phyloP scores from a whole-genome alignment of 306 rosid species.

The Macrotyloma uniflorum region DNA sequence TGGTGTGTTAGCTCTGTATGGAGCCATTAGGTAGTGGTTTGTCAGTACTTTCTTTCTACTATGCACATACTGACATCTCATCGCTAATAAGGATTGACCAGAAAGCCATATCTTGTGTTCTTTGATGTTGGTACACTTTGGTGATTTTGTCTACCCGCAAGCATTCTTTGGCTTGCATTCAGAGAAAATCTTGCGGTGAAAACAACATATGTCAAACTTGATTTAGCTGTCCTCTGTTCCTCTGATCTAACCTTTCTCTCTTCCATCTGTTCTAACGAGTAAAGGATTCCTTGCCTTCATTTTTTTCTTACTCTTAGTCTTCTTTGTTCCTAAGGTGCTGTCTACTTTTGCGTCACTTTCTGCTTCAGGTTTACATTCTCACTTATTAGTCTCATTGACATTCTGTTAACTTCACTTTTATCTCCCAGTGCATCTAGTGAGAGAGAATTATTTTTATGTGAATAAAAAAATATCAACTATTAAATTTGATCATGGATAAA shows the following conservation, averaged over 20 bases:
- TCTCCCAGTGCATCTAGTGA: too few relatives aligned
- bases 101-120: not conserved
- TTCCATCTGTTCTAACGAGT: not conserved
- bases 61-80: not conserved
- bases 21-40: slow-evolving; percentile 9
- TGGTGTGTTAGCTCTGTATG: slow-evolving; percentile 3
- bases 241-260: not conserved
- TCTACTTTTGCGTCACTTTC: not conserved
- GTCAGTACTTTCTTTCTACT: slow-evolving; percentile 18
- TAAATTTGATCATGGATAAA: too few relatives aligned
- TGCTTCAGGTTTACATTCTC: not conserved
- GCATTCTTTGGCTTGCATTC: not conserved
- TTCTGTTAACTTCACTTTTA: too few relatives aligned
- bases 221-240: not conserved
- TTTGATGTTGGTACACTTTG: not conserved
- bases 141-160: too few relatives aligned
- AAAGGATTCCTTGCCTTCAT: not conserved
- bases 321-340: not conserved
- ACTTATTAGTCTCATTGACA: not conserved
- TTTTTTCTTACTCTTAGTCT: too few relatives aligned
- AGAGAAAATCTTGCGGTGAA: not conserved
- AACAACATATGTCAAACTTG: not conserved
- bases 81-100: not conserved
- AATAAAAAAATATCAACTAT: too few relatives aligned
- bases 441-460: too few relatives aligned